A percentile compares a stretch with the other conserved stretches of the same genome.
These are phyloP conservation scores for Mercurialis annua DNA, from an alignment of 345 rosid species.

Conservation along the genomic window DNA sequence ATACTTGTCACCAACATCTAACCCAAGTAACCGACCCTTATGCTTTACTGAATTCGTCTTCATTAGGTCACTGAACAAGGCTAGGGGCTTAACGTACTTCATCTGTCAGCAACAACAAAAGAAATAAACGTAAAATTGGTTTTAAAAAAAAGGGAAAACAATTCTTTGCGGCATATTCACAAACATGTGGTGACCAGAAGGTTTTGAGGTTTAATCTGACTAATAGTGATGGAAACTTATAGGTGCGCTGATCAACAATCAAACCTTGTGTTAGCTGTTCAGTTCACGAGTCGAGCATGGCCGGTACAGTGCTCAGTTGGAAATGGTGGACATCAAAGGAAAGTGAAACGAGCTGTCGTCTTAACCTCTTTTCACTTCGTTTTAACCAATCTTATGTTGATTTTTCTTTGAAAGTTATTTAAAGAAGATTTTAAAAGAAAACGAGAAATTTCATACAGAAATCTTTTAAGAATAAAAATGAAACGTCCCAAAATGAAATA, in stretches of 20 bases:
- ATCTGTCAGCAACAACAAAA: slow-evolving; percentile 29
- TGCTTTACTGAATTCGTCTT: slow-evolving; percentile 31
- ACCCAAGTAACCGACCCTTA: slow-evolving; percentile 61
- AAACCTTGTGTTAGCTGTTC: no score
- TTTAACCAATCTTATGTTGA: no score
- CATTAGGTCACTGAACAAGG: slow-evolving; percentile 44
- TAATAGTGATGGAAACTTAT: neutral
- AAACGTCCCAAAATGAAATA: no score
- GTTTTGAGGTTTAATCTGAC: neutral
- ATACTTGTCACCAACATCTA: slow-evolving; percentile 88
- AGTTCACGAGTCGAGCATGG: no score
- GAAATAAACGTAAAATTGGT: neutral
- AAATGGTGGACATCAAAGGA: no score
- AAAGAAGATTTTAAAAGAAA: no score
- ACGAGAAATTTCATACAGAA: no score
- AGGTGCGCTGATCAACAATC: neutral
- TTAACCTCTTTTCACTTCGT: no score
- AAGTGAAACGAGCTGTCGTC: no score
- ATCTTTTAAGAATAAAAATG: no score
- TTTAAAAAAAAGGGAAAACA: neutral
- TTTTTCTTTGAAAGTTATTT: no score
- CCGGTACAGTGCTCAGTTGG: no score
- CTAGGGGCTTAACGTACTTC: slow-evolving; percentile 65
- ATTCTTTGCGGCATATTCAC: slow-evolving; percentile 4
- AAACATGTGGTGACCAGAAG: neutral